phyloP scores from a whole-genome alignment of 805 yeast species.

The Brettanomyces anomalus region DNA sequence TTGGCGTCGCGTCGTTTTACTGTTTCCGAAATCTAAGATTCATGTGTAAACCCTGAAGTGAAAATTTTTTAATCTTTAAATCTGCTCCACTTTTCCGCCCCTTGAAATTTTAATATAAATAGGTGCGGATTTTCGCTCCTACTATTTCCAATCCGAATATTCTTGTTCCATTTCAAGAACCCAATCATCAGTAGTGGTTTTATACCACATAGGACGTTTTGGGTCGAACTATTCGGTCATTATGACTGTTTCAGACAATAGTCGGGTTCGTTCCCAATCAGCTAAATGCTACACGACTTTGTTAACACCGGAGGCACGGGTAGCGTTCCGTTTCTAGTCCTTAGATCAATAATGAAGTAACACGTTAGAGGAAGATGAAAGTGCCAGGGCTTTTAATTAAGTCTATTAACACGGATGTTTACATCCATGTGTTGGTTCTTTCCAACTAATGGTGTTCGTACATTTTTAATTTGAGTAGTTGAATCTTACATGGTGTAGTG shows the following conservation, averaged over 20 bases:
- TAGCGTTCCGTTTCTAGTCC: constrained; percentile 70
- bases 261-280: constrained; percentile 29
- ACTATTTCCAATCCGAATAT: neutral
- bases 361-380: constrained; percentile 27
- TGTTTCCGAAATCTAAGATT: too few relatives aligned
- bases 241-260: constrained; percentile 24
- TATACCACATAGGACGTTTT: constrained; percentile 39
- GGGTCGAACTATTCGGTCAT: constrained; percentile 33
- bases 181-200: constrained; percentile 67
- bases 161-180: neutral
- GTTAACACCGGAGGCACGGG: constrained; percentile 68
- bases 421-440: constrained; percentile 17
- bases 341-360: constrained; percentile 37
- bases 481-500: too few relatives aligned
- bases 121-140: neutral
- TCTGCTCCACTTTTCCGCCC: constrained; percentile 3
- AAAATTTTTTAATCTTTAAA: neutral
- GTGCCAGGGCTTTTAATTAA: neutral
- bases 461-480: constrained; percentile 19
- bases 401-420: too few relatives aligned
- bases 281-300: constrained; percentile 67
- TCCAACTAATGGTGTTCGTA: constrained; percentile 47
- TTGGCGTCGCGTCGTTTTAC: too few relatives aligned
- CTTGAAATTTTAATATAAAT: neutral
- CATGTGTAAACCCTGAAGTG: neutral